phyloP scores from a whole-genome alignment of 306 rosid genomes.

The Trifolium fragiferum region DNA sequence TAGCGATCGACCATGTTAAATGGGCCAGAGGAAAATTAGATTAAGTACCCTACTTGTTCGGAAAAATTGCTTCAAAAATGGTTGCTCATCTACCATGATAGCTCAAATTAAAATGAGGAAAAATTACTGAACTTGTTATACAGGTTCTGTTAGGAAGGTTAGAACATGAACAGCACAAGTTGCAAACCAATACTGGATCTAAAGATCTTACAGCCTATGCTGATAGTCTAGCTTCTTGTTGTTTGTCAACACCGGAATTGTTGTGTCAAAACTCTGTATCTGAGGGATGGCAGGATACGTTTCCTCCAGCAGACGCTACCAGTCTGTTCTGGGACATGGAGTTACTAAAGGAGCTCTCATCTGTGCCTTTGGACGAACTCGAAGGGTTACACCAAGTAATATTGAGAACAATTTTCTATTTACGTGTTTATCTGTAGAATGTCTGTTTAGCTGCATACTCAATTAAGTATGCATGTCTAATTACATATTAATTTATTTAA shows the following conservation, averaged over 20 bases:
- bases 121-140: conserved; percentile 27
- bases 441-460: conserved; percentile 14
- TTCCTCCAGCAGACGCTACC: conserved; percentile 60
- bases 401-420: conserved; percentile 6
- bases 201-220: conserved; percentile 38
- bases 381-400: conserved; percentile 57
- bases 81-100: too few relatives aligned
- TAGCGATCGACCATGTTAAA: too few relatives aligned
- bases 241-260: conserved; percentile 57
- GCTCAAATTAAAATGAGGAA: too few relatives aligned
- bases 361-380: conserved; percentile 56
- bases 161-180: conserved; percentile 53
- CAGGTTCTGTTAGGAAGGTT: conserved; percentile 62
- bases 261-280: conserved; percentile 53
- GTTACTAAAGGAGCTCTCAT: conserved; percentile 65
- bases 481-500: conserved; percentile 1
- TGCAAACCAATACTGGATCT: conserved; percentile 45
- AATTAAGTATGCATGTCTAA: conserved; percentile 7
- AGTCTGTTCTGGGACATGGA: conserved; percentile 77
- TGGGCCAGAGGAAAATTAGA: too few relatives aligned
- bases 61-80: too few relatives aligned
- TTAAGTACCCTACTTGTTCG: too few relatives aligned
- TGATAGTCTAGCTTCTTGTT: conserved; percentile 54
- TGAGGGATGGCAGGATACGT: conserved; percentile 65
- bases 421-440: not conserved